A percentile compares a stretch with the other conserved stretches of the same genome.
phyloP scores from a whole-genome alignment of 2,329 filamentous ascomycete species.

The Mycogone perniciosa region DNA sequence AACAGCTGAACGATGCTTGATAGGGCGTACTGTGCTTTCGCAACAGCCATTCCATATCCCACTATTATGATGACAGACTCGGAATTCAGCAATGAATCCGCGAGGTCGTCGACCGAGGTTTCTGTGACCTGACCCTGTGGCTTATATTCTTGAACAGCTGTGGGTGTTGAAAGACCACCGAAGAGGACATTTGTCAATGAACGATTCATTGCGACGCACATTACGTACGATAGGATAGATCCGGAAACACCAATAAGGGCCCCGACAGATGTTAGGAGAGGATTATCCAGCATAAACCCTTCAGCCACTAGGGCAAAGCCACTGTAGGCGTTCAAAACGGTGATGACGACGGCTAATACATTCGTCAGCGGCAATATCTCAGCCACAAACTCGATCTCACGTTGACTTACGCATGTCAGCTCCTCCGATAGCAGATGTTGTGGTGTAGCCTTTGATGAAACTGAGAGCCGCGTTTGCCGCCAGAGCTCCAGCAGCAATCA shows the following conservation, averaged over 20 bases:
- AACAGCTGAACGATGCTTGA: constrained; percentile 72
- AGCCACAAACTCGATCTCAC: background rate
- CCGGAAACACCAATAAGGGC: constrained; percentile 84
- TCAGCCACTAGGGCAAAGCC: constrained; percentile 87
- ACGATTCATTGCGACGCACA: constrained; percentile 87
- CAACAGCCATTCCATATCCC: constrained; percentile 90
- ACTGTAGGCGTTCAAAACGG: constrained; percentile 83
- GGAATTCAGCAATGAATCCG: constrained; percentile 66
- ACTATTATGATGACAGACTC: constrained; percentile 87
- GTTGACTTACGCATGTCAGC: constrained; percentile 68
- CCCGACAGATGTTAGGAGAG: constrained; percentile 76
- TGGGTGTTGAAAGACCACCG: constrained; percentile 58
- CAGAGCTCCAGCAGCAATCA: constrained; percentile 72
- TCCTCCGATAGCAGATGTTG: constrained; percentile 83
- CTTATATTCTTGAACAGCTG: constrained; percentile 57
- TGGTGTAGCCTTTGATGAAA: constrained; percentile 82
- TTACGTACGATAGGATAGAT: constrained; percentile 81
- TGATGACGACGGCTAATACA: constrained; percentile 66
- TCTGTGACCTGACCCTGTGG: constrained; percentile 75
- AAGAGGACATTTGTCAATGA: constrained; percentile 86
- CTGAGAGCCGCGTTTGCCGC: constrained; percentile 70
- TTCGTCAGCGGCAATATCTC: constrained; percentile 10
- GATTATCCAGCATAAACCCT: constrained; percentile 86
- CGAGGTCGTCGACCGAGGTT: constrained; percentile 73
- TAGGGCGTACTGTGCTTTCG: constrained; percentile 87